Evolutionary conservation across 2,329 filamentous ascomycete genomes (phyloP), one percentile per base, ranked within the genome.

Genomic region (Ploettnerulaceae sp.): DNA sequence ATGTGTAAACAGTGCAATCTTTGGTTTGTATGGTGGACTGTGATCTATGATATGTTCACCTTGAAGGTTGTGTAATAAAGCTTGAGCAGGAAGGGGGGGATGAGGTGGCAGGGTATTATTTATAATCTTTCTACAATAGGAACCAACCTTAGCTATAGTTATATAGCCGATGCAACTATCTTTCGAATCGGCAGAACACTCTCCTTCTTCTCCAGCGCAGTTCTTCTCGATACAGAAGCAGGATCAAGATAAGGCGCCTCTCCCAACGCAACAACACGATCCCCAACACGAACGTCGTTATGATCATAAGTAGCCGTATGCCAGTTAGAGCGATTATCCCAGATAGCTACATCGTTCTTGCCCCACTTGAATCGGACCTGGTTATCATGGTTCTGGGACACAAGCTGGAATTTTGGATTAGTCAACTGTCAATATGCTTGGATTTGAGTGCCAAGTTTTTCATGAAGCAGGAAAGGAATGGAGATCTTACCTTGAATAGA

Each of bases 291-390:
- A 11, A 66, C 64, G 8, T 68, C 72, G 22, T 69, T 67, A 9
- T 83, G 84, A 54, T 85, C 82, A 52, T 76, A 81, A 0, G 78
- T 84, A 0, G 78, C 79, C 28, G 73, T 70, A 50, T 74, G 71
- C 54, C 66, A 70, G 8, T 67, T 73, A 22, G 65, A 71, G 40
- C 72, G 64, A 57, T 85, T 85, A 57, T 86, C 82, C 82, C 82
- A 86, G 54, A 86, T 81, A 2, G 79, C 75, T 6, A 78, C 34
- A 21, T 48, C 46, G 31, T 48, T 37, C 24, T 71, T 67, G 46
- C 64, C 66, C 74, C 74, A 78, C 48, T 69, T 67, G 56, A 74
- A 77, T 5, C 76, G 68, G 9, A 79, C 74, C 58, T 79, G 76
- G 1, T 73, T 67, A 55, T 81, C 77, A 49, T 79, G 76, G 57